Base-by-base conservation (phyloP, 192 early-diverging fungal species). In the Podila clonocystis region DNA sequence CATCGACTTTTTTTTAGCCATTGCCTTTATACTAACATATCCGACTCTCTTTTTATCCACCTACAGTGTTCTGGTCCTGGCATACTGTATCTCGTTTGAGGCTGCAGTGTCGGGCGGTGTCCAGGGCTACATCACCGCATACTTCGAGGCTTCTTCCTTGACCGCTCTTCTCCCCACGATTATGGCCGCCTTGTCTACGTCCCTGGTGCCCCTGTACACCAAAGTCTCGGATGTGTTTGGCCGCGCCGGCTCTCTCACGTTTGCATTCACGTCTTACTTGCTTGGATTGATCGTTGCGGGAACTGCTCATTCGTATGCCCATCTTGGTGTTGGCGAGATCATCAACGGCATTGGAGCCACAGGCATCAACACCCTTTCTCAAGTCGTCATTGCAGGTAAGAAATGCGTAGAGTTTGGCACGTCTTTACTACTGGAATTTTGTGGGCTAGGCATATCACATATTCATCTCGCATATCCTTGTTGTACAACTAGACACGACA, bases 341-440 rank as follows among this genome's bases (percentile, higher is more conserved):
- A 11, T 61, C 29, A 26, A 61, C 29, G 59, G 59, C 59, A 61
- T 61, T 20, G 59, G 59, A 30, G 1, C 26, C 15, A 61, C 59
- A 0, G 59, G 59, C 11, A 61, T 61, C 59, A 20, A 61, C 9
- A 30, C 59, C 30, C 26, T 61, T 19, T 31, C 28, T 4, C 59
- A 61, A 26, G 59, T 61, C 59, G 26, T 61, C 28, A 61, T 61
- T 61, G 59, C 59, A 3, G 59, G 59, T 61, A 61, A 11, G 52
- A 45, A 12, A 45, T 17, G 41, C 41, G 15, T 17, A 4, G 41
- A 45, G 17, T 15, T 45, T 45, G 41, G 15, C 41, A 36, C 34
- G 1, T 45, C 3, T 45, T 15, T 45, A n/a, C 26, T 41, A 17
- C 26, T 55, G 20, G 34, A n/a, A n/a, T n/a, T n/a, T 22, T 20